Evolutionary conservation across 1,284 basidiomycete genomes (phyloP).

Genomic region (Nidula niveotomentosa): DNA sequence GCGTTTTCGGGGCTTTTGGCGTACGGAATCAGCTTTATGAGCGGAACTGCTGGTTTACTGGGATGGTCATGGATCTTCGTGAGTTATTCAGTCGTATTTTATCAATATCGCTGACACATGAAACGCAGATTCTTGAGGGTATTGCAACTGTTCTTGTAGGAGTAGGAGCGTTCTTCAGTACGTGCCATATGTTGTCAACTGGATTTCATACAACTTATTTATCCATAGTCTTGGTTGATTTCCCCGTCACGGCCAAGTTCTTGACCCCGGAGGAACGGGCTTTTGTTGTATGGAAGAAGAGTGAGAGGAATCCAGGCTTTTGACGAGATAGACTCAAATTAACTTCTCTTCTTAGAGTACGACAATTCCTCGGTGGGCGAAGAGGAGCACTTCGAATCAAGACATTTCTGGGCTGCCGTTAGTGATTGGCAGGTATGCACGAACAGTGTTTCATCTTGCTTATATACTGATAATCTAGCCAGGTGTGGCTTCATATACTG

Average conservation of each 20-base stretch:
- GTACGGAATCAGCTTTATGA: conserved; percentile 45
- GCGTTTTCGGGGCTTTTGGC: conserved; percentile 49
- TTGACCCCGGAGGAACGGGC: conserved; percentile 59
- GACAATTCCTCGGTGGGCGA: conserved; percentile 68
- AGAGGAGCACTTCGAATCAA: conserved; percentile 54
- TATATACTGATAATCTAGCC: no score
- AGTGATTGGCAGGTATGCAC: conserved; percentile 55
- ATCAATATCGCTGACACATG: not conserved
- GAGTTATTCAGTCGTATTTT: conserved; percentile 9
- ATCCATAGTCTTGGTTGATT: conserved; percentile 51
- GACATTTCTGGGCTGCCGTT: conserved; percentile 54
- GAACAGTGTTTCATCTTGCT: no score
- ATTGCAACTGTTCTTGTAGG: conserved; percentile 48
- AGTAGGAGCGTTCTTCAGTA: conserved; percentile 41
- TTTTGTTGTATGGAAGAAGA: conserved; percentile 63
- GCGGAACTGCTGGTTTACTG: conserved; percentile 35
- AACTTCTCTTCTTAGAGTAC: conserved; percentile 43
- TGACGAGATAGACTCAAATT: not conserved
- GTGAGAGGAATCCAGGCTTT: conserved; percentile 33
- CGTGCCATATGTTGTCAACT: conserved; percentile 10
- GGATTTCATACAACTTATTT: not conserved
- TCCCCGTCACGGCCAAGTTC: conserved; percentile 56
- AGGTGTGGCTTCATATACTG: conserved; percentile 52
- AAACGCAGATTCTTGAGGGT: conserved; percentile 51
- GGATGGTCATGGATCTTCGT: conserved; percentile 59